phyloP scores from a whole-genome alignment of 2,329 filamentous ascomycete genomes.

The Simplicillium aogashimaense region DNA sequence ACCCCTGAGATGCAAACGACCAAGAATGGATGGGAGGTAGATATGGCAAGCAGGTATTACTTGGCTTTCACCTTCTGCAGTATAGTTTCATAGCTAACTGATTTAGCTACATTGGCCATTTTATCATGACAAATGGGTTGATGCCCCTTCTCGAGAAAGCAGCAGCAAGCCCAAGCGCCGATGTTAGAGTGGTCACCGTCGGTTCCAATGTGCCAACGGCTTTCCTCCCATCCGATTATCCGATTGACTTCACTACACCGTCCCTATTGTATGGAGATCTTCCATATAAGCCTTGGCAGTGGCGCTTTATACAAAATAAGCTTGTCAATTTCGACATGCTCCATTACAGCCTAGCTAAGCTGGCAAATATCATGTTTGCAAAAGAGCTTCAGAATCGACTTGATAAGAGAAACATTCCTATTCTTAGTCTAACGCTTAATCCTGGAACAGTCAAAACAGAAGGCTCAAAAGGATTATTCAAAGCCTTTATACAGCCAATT shows the following conservation, averaged over 20 bases:
- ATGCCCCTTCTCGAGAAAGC: constrained; percentile 16
- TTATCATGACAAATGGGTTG: constrained; percentile 14
- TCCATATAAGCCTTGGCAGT: constrained; percentile 8
- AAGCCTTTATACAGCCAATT: constrained; percentile 1
- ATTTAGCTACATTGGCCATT: constrained; percentile 16
- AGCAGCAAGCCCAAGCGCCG: constrained; percentile 5
- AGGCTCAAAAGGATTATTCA: neutral
- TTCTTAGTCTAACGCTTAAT: constrained; percentile 10
- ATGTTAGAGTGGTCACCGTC: constrained; percentile 15
- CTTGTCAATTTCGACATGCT: constrained; percentile 13
- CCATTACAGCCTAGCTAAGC: constrained; percentile 13
- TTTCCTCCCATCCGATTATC: constrained; percentile 11
- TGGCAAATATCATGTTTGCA: constrained; percentile 12
- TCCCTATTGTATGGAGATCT: constrained; percentile 5
- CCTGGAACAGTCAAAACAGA: constrained; percentile 10
- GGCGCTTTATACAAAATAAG: constrained; percentile 2
- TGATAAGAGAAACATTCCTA: constrained; percentile 7
- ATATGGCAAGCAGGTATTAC: constrained; percentile 13
- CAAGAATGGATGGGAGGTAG: constrained; percentile 12
- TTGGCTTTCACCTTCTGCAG: neutral
- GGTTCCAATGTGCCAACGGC: constrained; percentile 9
- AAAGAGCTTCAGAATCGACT: constrained; percentile 12
- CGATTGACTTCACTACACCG: constrained; percentile 11
- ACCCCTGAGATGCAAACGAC: constrained; percentile 3
- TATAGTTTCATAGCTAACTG: neutral